Evolutionary conservation across 352 stramenopile species (phyloP).

Genomic region (Globisporangium paroecandrum): DNA sequence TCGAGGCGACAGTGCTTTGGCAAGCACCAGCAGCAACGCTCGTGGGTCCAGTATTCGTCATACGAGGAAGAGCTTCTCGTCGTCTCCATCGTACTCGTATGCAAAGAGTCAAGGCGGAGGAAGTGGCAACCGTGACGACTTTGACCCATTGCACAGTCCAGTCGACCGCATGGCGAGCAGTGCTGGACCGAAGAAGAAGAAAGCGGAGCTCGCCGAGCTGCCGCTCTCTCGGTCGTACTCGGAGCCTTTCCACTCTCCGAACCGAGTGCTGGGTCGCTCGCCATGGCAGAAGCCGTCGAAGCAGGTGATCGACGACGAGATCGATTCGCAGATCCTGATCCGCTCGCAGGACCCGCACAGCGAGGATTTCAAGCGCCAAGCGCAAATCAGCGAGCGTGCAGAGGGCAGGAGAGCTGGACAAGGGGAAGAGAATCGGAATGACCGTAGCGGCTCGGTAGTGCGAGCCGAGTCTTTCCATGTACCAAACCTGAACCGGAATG

Average conservation of each 20-base stretch:
- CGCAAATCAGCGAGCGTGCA: slow-evolving; percentile 5
- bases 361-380: slow-evolving; percentile 25
- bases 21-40: slow-evolving; percentile 9
- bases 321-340: slow-evolving; percentile 46
- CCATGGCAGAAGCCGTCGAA: slow-evolving; percentile 30
- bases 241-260: slow-evolving; percentile 59
- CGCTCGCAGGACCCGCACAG: slow-evolving; percentile 44
- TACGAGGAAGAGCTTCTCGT: slow-evolving; percentile 21
- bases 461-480: not conserved
- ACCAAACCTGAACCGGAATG: slow-evolving; percentile 17
- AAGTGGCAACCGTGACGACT: slow-evolving; percentile 8
- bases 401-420: slow-evolving; percentile 21
- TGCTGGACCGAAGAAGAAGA: slow-evolving; percentile 15
- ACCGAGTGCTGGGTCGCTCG: slow-evolving; percentile 25
- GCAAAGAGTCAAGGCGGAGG: slow-evolving; percentile 19
- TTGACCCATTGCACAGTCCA: slow-evolving; percentile 10
- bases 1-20: slow-evolving; percentile 30
- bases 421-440: slow-evolving; percentile 20
- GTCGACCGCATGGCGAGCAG: slow-evolving; percentile 9
- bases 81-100: slow-evolving; percentile 14
- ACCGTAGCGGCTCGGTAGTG: not conserved
- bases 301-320: slow-evolving; percentile 25
- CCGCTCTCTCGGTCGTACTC: slow-evolving; percentile 55
- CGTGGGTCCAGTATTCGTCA: slow-evolving; percentile 24
- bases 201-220: slow-evolving; percentile 21